Base-by-base conservation (phyloP, 805 yeast genomes). In the Groenewaldozyma tartarivorans region DNA sequence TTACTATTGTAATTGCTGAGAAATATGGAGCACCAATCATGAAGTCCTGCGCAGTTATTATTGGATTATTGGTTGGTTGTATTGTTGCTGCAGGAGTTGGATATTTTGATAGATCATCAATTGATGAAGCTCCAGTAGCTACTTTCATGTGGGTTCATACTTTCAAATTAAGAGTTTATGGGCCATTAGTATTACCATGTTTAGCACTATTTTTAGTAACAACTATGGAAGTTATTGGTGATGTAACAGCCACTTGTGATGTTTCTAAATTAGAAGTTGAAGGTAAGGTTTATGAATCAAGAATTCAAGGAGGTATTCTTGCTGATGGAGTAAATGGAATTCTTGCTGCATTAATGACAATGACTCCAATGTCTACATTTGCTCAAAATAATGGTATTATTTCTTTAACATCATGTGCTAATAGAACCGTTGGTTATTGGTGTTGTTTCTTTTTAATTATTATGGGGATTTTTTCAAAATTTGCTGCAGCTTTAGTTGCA, bases 361-460 rank as follows among this genome's bases (percentile, higher is more conserved):
- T 82, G 41, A 81, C 95, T n/a, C 95, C 96, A 43, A 69, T 86
- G 76, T 79, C 94, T 9, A 81, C 92, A 0, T 88, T 88, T 67
- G 95, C 96, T 11, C 96, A 87, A 64, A 88, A 88, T 64, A 88
- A 88, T 59, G 96, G 96, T 69, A 95, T 87, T 44, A 86, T 87
- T 50, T 79, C 94, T 33, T 71, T 88, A 59, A 88, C 96, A 37
- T 85, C 84, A 60, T 86, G 95, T 64, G 96, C 95, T 36, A 79
- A 84, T 53, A 74, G 94, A 64, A 68, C 72, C 38, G 85, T 75
- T 19, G 96, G 92, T 31, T 78, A 76, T 60, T 81, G 84, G 75
- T 75, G 83, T 64, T 80, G 84, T 48, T 74, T 84, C 67, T 84
- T 82, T 68, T 65, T 87, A 49, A 55, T 87, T 42, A 60, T 87